These are phyloP conservation scores for Pythium phragmitis DNA, from an alignment of 352 stramenopile species.

Conservation along the genomic window DNA sequence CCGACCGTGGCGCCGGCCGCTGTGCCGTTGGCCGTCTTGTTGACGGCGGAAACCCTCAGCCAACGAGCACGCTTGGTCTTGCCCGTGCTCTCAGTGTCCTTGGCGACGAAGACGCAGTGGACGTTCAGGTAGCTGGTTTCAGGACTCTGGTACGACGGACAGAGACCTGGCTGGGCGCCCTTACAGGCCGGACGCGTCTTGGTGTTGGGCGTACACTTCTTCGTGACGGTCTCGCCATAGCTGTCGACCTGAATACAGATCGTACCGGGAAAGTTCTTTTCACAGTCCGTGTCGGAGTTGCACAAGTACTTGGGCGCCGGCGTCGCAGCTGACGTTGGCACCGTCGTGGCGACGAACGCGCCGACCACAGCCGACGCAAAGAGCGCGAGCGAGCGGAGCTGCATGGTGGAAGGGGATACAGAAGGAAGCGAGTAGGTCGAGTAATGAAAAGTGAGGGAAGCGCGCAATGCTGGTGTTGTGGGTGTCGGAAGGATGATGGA, in stretches of 20 bases:
- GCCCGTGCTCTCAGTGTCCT: conserved; percentile 37
- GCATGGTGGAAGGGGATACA: conserved; percentile 30
- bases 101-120: conserved; percentile 79
- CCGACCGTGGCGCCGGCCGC: conserved; percentile 3
- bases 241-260: conserved; percentile 79
- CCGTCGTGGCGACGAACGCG: conserved; percentile 9
- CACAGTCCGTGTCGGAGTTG: conserved; percentile 70
- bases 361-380: conserved; percentile 31
- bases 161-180: conserved; percentile 67
- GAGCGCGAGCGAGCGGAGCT: conserved; percentile 38
- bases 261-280: conserved; percentile 58
- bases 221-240: conserved; percentile 56
- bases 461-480: not conserved
- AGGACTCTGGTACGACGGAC: conserved; percentile 73
- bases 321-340: conserved; percentile 25
- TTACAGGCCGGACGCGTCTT: conserved; percentile 69
- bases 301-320: conserved; percentile 51
- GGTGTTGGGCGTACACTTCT: conserved; percentile 85
- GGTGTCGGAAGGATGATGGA: no score
- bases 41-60: conserved; percentile 24
- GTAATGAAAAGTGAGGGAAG: not conserved
- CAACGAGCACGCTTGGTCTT: conserved; percentile 17
- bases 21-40: conserved; percentile 7
- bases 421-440: not conserved
- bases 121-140: conserved; percentile 76